Base-by-base conservation (phyloP, 2,329 filamentous ascomycete species). In the Neofusicoccum kwambonambiense region DNA sequence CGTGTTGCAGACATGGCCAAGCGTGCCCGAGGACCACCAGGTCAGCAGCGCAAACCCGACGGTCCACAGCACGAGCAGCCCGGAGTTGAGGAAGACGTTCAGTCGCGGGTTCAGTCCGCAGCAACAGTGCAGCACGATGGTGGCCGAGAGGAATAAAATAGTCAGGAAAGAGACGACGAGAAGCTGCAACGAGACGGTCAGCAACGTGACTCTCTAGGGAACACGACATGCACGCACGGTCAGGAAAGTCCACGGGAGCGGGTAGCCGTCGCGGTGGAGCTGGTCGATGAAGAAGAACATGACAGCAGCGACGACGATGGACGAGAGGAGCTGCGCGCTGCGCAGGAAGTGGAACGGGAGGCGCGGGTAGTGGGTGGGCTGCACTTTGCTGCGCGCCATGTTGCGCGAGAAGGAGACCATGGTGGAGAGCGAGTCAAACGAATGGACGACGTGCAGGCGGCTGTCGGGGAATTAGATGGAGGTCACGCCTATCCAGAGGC, bases 201-300 rank as follows among this genome's bases (percentile, higher is more conserved):
- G 62, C 35, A 13, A n/a, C 17, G 13, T 35, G 15, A 45, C 22
- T 2, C 9, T 6, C 41, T 7, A n/a, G 15, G 12, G 11, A 22
- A 22, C 4, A 3, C 41, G 27, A 15, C 15, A 15, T 22, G 8
- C 4, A 69, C 80, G 67, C 79, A 87, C 85, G 66, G 87, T 75
- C 17, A 87, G 78, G 70, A 88, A 88, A 2, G 85, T 85, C 82
- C 84, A 87, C 0, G 86, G 86, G 3, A 85, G 76, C 51, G 78
- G 79, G 74, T 81, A 85, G 56, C 81, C 74, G 67, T 84, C 83
- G 50, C 78, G 76, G 19, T 78, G 78, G 22, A 88, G 78, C 68
- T 86, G 82, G 68, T 78, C 82, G 67, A 84, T 80, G 74, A 88
- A 88, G 68, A 82, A 84, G 65, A 77, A 76, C 73, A 87, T 81